phyloP scores from a whole-genome alignment of 805 yeast species.

The Kodamaea sagamina region DNA sequence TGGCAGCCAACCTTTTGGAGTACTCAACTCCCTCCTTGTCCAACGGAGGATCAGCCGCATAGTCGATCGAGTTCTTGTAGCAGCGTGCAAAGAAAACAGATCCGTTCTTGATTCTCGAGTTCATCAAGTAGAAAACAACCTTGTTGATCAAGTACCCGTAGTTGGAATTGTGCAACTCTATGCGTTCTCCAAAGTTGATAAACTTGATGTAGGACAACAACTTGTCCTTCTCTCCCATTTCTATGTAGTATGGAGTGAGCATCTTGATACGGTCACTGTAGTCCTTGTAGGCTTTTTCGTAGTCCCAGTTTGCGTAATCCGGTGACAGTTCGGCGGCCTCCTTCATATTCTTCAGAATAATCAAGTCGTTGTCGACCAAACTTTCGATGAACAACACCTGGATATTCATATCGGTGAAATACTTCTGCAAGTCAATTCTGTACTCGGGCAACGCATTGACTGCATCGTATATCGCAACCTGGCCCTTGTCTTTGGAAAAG shows the following conservation, averaged over 20 bases:
- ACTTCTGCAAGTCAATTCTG: constrained; percentile 57
- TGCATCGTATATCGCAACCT: constrained; percentile 95
- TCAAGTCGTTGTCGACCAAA: constrained; percentile 67
- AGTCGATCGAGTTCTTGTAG: constrained; percentile 55
- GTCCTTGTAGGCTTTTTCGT: constrained; percentile 71
- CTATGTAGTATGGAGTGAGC: constrained; percentile 71
- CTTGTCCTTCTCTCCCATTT: constrained; percentile 55
- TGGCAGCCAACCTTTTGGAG: constrained; percentile 61
- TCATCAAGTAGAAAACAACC: constrained; percentile 90
- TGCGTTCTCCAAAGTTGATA: constrained; percentile 84
- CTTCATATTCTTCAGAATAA: constrained; percentile 71
- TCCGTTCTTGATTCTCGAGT: constrained; percentile 82
- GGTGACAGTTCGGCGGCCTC: constrained; percentile 85
- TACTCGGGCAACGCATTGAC: constrained; percentile 78
- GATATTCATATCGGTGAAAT: constrained; percentile 58
- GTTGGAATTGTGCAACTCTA: constrained; percentile 76
- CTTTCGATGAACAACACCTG: constrained; percentile 89
- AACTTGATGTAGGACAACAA: constrained; percentile 77
- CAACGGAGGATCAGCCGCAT: constrained; percentile 77
- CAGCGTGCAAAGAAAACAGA: constrained; percentile 92
- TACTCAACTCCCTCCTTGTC: constrained; percentile 72
- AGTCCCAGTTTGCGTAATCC: constrained; percentile 79
- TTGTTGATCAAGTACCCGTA: constrained; percentile 89
- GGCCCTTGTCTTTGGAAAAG: constrained; percentile 79
- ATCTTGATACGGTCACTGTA: constrained; percentile 70